These are phyloP conservation scores for Amanita fuliginea DNA, from an alignment of 768 basidiomycete genomes.

Conservation along the genomic window DNA sequence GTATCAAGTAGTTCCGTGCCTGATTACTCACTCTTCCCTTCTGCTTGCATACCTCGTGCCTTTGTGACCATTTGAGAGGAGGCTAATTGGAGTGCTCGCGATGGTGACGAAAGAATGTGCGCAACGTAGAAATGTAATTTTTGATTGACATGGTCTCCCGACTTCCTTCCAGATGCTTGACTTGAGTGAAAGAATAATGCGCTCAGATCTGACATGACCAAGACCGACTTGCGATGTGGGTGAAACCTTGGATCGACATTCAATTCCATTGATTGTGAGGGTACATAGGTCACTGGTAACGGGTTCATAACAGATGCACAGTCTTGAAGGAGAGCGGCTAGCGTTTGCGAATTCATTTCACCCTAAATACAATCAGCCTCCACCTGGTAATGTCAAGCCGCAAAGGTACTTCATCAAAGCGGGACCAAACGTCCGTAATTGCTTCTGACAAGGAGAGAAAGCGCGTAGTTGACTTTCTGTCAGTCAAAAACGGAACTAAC, in stretches of 20 bases:
- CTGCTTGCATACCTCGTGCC: conserved; percentile 15
- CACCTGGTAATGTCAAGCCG: neutral
- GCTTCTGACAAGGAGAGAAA: conserved; percentile 39
- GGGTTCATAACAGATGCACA: conserved; percentile 42
- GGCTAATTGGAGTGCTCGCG: conserved; percentile 25
- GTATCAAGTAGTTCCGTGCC: too few relatives aligned
- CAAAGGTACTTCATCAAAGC: conserved; percentile 38
- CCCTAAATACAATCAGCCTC: conserved; percentile 15
- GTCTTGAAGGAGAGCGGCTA: conserved; percentile 48
- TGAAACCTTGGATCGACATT: conserved; percentile 20
- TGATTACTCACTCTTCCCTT: neutral
- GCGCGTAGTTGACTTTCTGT: conserved; percentile 45
- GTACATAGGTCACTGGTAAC: conserved; percentile 19
- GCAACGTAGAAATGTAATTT: conserved; percentile 68
- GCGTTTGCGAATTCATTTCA: conserved; percentile 26
- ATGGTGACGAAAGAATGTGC: conserved; percentile 40
- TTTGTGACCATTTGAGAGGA: conserved; percentile 27
- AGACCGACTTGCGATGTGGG: conserved; percentile 28
- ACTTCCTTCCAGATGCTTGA: neutral
- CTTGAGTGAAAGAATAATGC: conserved; percentile 22
- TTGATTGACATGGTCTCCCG: conserved; percentile 31
- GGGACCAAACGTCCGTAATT: conserved; percentile 58
- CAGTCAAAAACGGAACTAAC: conserved; percentile 54
- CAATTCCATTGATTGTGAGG: conserved; percentile 6
- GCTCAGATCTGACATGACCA: conserved; percentile 46